Evolutionary conservation across 2,329 filamentous ascomycete species (phyloP).

Genomic region (Colletotrichum kahawae): DNA sequence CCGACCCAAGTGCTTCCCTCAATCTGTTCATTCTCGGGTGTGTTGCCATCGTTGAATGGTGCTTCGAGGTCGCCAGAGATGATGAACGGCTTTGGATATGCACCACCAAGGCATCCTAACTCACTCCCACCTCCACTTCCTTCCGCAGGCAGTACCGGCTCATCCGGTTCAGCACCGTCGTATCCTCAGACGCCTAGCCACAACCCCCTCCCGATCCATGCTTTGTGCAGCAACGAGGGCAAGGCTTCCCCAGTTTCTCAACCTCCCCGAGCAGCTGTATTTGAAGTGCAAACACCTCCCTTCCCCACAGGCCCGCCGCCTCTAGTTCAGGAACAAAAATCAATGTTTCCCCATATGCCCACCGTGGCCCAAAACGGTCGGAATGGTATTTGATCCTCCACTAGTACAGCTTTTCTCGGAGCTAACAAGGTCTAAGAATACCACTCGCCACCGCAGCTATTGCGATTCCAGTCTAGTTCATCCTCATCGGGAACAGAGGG

Average conservation of each 20-base stretch:
- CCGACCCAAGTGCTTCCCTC: constrained; percentile 42
- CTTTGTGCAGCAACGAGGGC: constrained; percentile 48
- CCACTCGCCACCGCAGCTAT: constrained; percentile 9
- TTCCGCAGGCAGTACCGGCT: constrained; percentile 48
- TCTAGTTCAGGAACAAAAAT: constrained; percentile 21
- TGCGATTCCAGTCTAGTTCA: constrained; percentile 17
- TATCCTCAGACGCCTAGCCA: constrained; percentile 54
- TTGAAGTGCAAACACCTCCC: constrained; percentile 16
- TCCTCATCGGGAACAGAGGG: constrained; percentile 15
- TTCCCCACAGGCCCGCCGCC: constrained; percentile 8
- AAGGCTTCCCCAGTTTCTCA: constrained; percentile 31
- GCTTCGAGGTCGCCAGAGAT: constrained; percentile 15
- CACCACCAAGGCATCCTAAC: background rate
- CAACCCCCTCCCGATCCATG: constrained; percentile 58
- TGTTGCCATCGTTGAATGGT: constrained; percentile 39
- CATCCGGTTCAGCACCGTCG: constrained; percentile 33
- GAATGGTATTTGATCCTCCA: constrained; percentile 5
- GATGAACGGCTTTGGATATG: constrained; percentile 1
- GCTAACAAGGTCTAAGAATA: constrained; percentile 20
- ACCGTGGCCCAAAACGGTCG: background rate
- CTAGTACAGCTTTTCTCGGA: background rate
- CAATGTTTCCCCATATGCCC: background rate
- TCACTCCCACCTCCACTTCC: constrained; percentile 43
- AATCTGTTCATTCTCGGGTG: constrained; percentile 41
- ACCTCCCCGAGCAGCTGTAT: background rate